Evolutionary conservation across 495 filamentous ascomycete genomes (phyloP), one percentile per base, ranked within the genome.

Genomic region (Xylaria sp.): DNA sequence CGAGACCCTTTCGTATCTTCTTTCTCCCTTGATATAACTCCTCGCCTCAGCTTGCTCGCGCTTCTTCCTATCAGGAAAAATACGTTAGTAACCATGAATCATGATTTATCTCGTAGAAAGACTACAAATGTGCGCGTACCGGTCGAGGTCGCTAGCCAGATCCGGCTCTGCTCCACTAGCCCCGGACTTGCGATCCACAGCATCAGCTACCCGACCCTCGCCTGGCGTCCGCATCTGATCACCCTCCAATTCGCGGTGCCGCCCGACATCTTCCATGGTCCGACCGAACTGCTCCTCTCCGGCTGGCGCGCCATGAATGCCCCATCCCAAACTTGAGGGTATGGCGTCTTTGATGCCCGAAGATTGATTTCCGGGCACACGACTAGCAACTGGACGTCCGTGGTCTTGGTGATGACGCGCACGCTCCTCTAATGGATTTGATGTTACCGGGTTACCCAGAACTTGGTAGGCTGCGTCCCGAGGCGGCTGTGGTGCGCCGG

Each of bases 151-250:
- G 9, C 74, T 77, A 15, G 82, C 83, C 12, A 83, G 73, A 68
- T 74, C 71, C 48, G 76, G 71, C 70, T 76, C 69, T 5, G 63
- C 58, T 26, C 76, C 76, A 8, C 33, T 57, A n/a, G 76, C 76
- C 0, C 83, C 82, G 26, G 78, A 73, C 70, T 84, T 83, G 0
- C 81, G 74, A 66, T 82, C 70, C 1, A 88, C 86, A 0, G 81
- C 80, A 31, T 80, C 73, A 2, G 87, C 88, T 46, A 90, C 86
- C 29, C 86, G 80, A 4, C 88, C 89, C 68, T 90, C 88, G 6
- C 79, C 78, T 0, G 83, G 80, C 35, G 85, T 80, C 31, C 83
- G 80, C 83, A 90, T 88, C 70, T 90, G 85, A 0, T 74, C 72
- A 43, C 74, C 76, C 6, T 88, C 89, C 12, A 85, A 85, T 21